Evolutionary conservation across 2,329 filamentous ascomycete species (phyloP).

Genomic region (Madurella mycetomatis): DNA sequence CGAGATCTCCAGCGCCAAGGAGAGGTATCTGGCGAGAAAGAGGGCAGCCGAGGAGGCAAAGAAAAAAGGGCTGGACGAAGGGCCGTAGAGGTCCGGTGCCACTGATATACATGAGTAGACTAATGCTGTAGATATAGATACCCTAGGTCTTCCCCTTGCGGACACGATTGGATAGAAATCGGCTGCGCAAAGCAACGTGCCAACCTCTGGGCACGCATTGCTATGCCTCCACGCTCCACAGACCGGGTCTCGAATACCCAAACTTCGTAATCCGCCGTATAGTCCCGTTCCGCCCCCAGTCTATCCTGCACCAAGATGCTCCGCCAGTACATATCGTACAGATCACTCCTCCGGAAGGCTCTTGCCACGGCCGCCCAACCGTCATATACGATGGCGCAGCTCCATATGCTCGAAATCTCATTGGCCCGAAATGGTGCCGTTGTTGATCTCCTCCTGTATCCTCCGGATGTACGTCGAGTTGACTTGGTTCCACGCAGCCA

Average conservation of each 20-base stretch:
- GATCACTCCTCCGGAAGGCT: background rate
- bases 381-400: too few species aligned
- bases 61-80: slow-evolving; percentile 40
- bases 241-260: background rate
- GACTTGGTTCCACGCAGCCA: slow-evolving; percentile 72
- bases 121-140: background rate
- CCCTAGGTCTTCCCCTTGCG: background rate
- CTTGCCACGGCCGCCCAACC: background rate
- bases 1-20: slow-evolving; percentile 73
- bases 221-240: background rate
- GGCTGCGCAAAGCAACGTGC: background rate
- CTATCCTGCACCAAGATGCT: background rate
- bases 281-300: background rate
- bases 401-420: background rate
- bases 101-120: background rate
- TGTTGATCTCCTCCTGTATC: slow-evolving; percentile 54
- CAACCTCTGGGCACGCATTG: background rate
- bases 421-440: slow-evolving; percentile 19
- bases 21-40: slow-evolving; percentile 75
- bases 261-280: background rate
- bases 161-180: background rate
- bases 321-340: background rate
- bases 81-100: slow-evolving; percentile 3
- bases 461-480: slow-evolving; percentile 63
- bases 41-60: slow-evolving; percentile 67